Percentiles rank a stretch among this genome's conserved stretches.
These are phyloP conservation scores for Naganishia onofrii DNA, from an alignment of 768 basidiomycete species.

Conservation along the genomic window DNA sequence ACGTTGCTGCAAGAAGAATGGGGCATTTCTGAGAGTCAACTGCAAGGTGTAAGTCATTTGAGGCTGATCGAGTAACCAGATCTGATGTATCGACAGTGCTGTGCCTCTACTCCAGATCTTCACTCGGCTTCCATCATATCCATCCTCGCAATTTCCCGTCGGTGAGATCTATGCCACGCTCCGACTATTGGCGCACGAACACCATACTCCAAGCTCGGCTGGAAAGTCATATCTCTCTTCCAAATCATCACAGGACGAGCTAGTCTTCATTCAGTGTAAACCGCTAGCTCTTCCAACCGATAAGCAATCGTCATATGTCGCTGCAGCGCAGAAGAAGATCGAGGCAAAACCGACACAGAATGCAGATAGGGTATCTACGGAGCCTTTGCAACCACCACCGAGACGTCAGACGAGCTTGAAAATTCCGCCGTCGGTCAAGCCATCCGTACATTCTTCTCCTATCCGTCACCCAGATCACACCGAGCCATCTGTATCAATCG, in stretches of 20 bases:
- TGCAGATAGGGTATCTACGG: background rate
- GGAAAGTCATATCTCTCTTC: background rate
- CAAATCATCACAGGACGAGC: background rate
- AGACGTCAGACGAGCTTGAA: constrained; percentile 12
- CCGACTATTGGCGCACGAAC: constrained; percentile 9
- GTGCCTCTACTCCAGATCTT: background rate
- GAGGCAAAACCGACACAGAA: too few relatives aligned
- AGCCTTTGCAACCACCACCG: constrained; percentile 4
- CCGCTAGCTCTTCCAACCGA: background rate
- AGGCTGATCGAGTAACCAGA: background rate
- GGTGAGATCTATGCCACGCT: constrained; percentile 14
- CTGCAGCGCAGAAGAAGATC: too few relatives aligned
- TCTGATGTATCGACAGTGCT: background rate
- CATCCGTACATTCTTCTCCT: background rate
- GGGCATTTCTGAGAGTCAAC: background rate
- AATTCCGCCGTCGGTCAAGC: background rate
- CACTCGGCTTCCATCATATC: background rate
- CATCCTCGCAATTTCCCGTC: constrained; percentile 9
- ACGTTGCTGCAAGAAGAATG: background rate
- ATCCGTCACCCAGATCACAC: background rate
- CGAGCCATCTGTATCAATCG: background rate
- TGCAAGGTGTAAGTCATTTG: background rate
- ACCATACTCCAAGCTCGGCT: background rate
- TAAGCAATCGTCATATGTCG: background rate
- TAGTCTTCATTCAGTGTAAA: constrained; percentile 10